phyloP scores from a whole-genome alignment of 108 stramenopile genomes.

The Skeletonema marinoi region DNA sequence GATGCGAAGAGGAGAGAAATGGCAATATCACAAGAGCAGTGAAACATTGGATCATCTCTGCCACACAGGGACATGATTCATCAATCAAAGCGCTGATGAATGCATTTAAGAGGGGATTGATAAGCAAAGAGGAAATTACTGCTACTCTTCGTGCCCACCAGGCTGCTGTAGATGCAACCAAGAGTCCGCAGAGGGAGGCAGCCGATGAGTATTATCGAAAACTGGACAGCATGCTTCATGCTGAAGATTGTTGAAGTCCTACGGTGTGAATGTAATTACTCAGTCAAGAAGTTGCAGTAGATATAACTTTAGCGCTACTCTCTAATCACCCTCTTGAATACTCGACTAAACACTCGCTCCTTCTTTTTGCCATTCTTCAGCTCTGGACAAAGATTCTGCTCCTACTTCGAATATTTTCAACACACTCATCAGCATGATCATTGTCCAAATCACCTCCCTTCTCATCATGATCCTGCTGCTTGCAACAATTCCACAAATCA shows the following conservation, averaged over 20 bases:
- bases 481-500: too few relatives aligned
- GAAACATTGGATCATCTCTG: constrained; percentile 4
- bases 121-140: not conserved
- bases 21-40: not conserved
- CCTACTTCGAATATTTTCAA: not conserved
- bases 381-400: not conserved
- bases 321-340: not conserved
- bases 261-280: too few relatives aligned
- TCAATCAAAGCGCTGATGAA: not conserved
- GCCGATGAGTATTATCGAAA: not conserved
- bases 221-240: too few relatives aligned
- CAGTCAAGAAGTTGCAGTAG: too few relatives aligned
- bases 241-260: too few relatives aligned
- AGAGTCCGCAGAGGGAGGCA: not conserved
- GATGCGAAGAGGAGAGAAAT: not conserved
- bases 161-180: constrained; percentile 8
- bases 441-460: too few relatives aligned
- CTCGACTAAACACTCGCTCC: not conserved
- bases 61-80: not conserved
- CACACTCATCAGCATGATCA: not conserved
- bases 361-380: not conserved
- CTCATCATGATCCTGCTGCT: too few relatives aligned
- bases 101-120: not conserved
- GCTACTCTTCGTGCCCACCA: not conserved
- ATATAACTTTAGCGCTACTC: too few relatives aligned